Percentiles rank a stretch among this genome's conserved stretches.
Conservation (phyloP, 371 early-diverging fungal genomes). For the Mucor circinelloides region DNA sequence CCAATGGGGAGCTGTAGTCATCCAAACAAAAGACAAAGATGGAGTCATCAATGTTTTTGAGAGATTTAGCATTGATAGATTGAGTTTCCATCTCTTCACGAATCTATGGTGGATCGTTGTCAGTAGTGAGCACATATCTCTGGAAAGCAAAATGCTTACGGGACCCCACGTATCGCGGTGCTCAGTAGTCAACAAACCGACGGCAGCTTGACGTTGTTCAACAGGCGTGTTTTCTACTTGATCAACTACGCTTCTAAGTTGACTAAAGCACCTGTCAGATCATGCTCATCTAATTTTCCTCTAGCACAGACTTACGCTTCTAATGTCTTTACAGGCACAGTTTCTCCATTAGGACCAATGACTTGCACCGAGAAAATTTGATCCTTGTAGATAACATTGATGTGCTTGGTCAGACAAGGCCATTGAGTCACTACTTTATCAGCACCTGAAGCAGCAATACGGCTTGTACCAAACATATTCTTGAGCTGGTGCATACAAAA, state of each 20-base stretch:
- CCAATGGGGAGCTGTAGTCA: conserved; percentile 61
- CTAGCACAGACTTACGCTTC: conserved; percentile 40
- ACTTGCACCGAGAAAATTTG: conserved; percentile 84
- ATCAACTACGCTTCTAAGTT: conserved; percentile 62
- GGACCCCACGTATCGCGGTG: conserved; percentile 86
- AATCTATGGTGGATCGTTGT: conserved; percentile 15
- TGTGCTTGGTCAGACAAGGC: conserved; percentile 76
- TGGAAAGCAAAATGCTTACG: conserved; percentile 12
- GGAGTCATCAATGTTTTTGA: conserved; percentile 76
- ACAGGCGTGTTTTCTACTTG: conserved; percentile 55
- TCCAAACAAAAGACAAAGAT: conserved; percentile 90
- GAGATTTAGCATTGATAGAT: conserved; percentile 58
- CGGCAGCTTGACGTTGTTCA: conserved; percentile 58
- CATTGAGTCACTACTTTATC: conserved; percentile 73
- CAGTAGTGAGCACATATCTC: not conserved
- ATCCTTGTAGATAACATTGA: conserved; percentile 81
- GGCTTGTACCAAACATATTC: conserved; percentile 80
- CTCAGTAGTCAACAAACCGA: conserved; percentile 80
- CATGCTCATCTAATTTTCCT: not conserved
- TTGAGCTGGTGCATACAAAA: conserved; percentile 93
- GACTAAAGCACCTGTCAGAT: conserved; percentile 35
- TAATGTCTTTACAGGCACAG: conserved; percentile 65
- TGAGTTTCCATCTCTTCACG: conserved; percentile 39
- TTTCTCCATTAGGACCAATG: conserved; percentile 65
- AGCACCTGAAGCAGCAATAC: conserved; percentile 69